Percentiles rank a stretch among this genome's conserved stretches.
phyloP scores from a whole-genome alignment of 345 rosid genomes.

The Citrus trifoliata region DNA sequence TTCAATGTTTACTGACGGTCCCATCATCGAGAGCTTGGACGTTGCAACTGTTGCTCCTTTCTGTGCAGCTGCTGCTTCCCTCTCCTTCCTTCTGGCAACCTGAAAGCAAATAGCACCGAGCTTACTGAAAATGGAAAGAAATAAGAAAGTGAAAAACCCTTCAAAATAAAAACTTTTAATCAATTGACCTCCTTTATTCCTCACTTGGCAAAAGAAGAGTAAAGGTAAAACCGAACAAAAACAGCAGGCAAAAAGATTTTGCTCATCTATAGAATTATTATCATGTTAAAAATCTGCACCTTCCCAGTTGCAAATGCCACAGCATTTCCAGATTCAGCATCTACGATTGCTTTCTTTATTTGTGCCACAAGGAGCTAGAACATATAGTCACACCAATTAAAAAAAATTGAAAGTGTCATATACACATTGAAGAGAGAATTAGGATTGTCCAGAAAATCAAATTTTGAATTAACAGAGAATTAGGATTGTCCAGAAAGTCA shows the following conservation, averaged over 20 bases:
- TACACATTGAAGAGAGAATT: neutral
- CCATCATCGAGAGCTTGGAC: slow-evolving; percentile 20
- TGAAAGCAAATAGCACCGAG: neutral
- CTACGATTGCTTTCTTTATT: slow-evolving; percentile 37
- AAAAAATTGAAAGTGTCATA: neutral
- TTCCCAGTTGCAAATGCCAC: slow-evolving; percentile 39
- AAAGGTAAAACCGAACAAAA: neutral
- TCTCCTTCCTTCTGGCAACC: slow-evolving; percentile 40
- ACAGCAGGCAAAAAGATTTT: neutral
- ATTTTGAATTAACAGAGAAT: neutral
- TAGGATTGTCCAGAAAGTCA: neutral
- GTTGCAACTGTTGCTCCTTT: slow-evolving; percentile 25
- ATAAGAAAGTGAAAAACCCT: neutral
- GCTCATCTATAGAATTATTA: neutral
- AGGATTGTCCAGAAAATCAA: neutral
- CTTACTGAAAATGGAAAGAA: neutral
- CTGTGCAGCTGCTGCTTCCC: slow-evolving; percentile 32
- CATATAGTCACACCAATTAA: neutral
- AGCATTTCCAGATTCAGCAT: slow-evolving; percentile 31
- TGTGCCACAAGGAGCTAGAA: slow-evolving; percentile 31
- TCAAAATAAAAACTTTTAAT: neutral
- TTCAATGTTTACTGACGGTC: slow-evolving; percentile 31
- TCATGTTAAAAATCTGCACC: slow-evolving; percentile 18
- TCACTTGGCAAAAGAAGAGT: neutral
- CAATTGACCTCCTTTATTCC: neutral